Evolutionary conservation across 2,329 filamentous ascomycete genomes (phyloP), one percentile per base, ranked within the genome.

Genomic region (Neonectria neomacrospora): DNA sequence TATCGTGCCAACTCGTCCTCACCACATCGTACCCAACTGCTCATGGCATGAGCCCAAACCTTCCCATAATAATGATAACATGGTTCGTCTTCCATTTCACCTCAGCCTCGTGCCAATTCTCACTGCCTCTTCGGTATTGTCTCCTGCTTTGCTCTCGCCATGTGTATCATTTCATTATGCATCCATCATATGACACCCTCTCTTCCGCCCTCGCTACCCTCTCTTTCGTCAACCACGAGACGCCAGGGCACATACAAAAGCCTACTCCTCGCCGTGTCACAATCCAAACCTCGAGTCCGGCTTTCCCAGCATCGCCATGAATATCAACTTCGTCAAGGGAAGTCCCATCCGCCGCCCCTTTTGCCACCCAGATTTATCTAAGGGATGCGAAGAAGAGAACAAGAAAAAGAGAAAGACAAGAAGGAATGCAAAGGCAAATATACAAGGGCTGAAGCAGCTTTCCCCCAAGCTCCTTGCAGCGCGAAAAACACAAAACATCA

Each of bases 161-260:
- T 42, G 39, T 42, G 39, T 44, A 54, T 52, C 54, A 57, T 52
- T 56, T 57, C 60, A 62, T 62, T 62, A 58, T 53, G 39, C 34
- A 41, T 48, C 47, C 60, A 47, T 54, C 58, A 52, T 45, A 56
- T 52, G 20, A 58, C 32, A 28, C 45, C 18, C 16, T 5, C 16
- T n/a, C 32, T 22, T 5, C 12, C 26, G 14, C 32, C 20, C 39
- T 32, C 30, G 14, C 51, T 23, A 37, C 16, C 37, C 23, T 26
- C 23, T 23, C 22, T 12, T 23, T 42, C 50, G 45, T 59, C 58
- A 51, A 50, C 53, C 54, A 50, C 60, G 41, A 52, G 58, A 58
- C 60, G 60, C 60, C 60, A 26, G 23, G 23, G 23, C 23, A 48
- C 54, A 53, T 62, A 58, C 60, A 62, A 57, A 20, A 41, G 9